Base-by-base conservation (phyloP, 2,329 filamentous ascomycete species). In the Alternaria gansuensis region DNA sequence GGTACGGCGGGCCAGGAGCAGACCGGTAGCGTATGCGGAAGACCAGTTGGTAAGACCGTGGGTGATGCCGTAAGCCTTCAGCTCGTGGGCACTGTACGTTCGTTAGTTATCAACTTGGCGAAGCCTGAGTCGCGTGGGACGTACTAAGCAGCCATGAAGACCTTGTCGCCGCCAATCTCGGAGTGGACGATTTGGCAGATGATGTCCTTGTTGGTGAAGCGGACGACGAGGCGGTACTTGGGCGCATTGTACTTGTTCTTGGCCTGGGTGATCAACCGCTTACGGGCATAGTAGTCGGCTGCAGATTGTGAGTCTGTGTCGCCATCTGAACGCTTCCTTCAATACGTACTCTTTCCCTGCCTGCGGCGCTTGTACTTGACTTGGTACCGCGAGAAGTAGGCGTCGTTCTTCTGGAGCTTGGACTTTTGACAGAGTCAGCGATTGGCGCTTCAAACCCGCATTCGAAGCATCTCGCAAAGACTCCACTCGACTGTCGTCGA, bases 181-280 rank as follows among this genome's bases (percentile, higher is more conserved):
- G 95, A 96, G 80, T 87, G 90, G 81, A 99, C 88, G 81, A 99
- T 95, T 87, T 99, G 95, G 85, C 88, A 89, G 85, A 98, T 91
- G 86, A 98, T 96, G 88, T 99, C 94, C 84, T 93, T 92, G 90
- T 98, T 96, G 87, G 92, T 96, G 90, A 96, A 97, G 82, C 95
- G 95, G 81, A 99, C 92, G 73, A 99, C 95, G 79, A 99, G 90
- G 80, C 95, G 92, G 90, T 99, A 98, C 89, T 99, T 99, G 84
- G 95, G 95, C 68, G 95, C 91, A 85, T 96, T 96, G 91, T 98
- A 99, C 91, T 99, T 99, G 92, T 99, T 99, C 92, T 98, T 99
- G 85, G 95, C 95, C 88, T 99, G 95, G 86, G 92, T 93, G 87
- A 98, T 95, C 83, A 99, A 88, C 80, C 95, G 91, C 92, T 98